Percentiles rank a stretch among this genome's conserved stretches.
These are phyloP conservation scores for Eimeria maxima DNA, from an alignment of 169 alveolate species.

Conservation along the genomic window DNA sequence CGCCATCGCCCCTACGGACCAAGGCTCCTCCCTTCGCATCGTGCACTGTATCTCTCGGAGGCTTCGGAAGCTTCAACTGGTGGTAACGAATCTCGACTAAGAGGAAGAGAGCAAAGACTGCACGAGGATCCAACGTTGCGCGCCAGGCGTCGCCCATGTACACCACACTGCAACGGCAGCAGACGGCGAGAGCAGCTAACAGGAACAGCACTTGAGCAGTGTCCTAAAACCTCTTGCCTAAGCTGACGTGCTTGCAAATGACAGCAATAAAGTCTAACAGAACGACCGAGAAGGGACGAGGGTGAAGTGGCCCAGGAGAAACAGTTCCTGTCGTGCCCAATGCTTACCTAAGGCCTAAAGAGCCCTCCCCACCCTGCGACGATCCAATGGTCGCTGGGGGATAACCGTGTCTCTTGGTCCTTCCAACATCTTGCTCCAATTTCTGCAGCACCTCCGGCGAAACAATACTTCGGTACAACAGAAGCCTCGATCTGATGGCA, in stretches of 20 bases:
- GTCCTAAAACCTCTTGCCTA: background rate
- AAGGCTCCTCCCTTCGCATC: constrained; percentile 27
- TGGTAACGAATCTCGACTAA: constrained; percentile 78
- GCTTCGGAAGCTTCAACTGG: constrained; percentile 68
- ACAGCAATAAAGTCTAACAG: background rate
- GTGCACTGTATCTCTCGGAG: background rate
- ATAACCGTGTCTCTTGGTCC: constrained; percentile 52
- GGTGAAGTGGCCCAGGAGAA: too few relatives aligned
- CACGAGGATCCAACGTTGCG: constrained; percentile 64
- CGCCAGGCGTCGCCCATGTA: constrained; percentile 83
- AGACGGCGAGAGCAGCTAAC: background rate
- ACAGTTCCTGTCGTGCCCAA: background rate
- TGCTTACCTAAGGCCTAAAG: constrained; percentile 28
- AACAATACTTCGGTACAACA: constrained; percentile 49
- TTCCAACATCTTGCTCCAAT: constrained; percentile 38
- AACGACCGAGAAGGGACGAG: background rate
- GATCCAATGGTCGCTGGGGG: constrained; percentile 45
- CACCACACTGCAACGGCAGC: constrained; percentile 54
- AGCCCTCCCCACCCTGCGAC: background rate
- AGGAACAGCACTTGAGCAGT: background rate
- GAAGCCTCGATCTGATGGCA: constrained; percentile 39
- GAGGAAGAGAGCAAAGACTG: constrained; percentile 71
- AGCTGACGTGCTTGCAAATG: background rate
- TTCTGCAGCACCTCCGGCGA: constrained; percentile 58
- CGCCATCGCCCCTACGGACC: constrained; percentile 21